Evolutionary conservation across 805 yeast species (phyloP).

Genomic region (Schizosaccharomyces japonicus): DNA sequence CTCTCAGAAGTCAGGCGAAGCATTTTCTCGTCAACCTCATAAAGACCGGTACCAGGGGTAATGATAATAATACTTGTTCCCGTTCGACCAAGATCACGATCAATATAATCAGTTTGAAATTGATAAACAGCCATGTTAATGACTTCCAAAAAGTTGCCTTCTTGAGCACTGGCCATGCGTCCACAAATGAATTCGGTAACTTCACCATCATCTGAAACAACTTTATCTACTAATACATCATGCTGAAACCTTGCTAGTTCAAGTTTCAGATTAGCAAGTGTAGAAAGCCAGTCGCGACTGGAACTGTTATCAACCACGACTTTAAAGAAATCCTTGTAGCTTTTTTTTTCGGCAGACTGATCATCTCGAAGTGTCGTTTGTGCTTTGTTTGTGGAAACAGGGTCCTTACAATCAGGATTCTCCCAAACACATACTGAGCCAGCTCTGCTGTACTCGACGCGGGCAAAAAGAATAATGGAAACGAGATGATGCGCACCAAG

Average conservation of each 20-base stretch:
- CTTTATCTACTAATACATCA: constrained; percentile 34
- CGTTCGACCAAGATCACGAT: constrained; percentile 70
- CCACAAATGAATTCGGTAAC: constrained; percentile 24
- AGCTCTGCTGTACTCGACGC: constrained; percentile 28
- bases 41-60: constrained; percentile 83
- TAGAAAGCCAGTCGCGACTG: constrained; percentile 69
- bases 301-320: constrained; percentile 90
- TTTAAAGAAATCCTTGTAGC: constrained; percentile 42
- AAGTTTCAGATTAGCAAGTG: constrained; percentile 62
- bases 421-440: neutral
- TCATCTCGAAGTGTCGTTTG: no score
- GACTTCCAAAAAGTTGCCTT: constrained; percentile 74
- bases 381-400: no score
- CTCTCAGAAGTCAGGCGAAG: constrained; percentile 52
- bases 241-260: constrained; percentile 67
- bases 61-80: constrained; percentile 72
- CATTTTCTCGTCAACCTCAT: constrained; percentile 67
- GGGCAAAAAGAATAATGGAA: constrained; percentile 68
- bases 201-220: constrained; percentile 17
- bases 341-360: neutral
- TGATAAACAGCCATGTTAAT: constrained; percentile 61
- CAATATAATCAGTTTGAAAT: constrained; percentile 52
- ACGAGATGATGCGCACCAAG: constrained; percentile 74
- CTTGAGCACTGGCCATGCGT: constrained; percentile 57
- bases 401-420: no score